Percentiles rank a stretch among this genome's conserved stretches.
phyloP scores from a whole-genome alignment of 768 basidiomycete species.

The Jaapia argillacea region DNA sequence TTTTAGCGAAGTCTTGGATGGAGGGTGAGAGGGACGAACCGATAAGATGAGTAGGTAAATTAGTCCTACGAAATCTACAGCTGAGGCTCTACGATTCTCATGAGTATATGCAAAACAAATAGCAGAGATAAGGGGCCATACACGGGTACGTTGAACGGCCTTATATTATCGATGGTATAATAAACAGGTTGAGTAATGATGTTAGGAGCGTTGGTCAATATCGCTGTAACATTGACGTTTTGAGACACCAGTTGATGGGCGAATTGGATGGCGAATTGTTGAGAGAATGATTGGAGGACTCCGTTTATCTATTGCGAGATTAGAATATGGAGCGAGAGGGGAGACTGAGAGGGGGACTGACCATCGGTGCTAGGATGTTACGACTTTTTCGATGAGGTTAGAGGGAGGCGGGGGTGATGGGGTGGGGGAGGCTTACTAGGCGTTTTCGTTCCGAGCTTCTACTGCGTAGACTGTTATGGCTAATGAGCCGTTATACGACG shows the following conservation, averaged over 20 bases:
- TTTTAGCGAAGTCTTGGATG: neutral
- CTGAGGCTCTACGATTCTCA: conserved; percentile 11
- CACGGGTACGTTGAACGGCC: conserved; percentile 52
- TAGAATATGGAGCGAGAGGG: too few relatives aligned
- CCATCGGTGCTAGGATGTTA: too few relatives aligned
- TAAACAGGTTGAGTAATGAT: conserved; percentile 37
- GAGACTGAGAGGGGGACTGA: too few relatives aligned
- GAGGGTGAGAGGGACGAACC: conserved; percentile 3
- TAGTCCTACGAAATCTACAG: conserved; percentile 21
- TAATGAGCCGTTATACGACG: conserved; percentile 34
- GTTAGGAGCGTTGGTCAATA: conserved; percentile 38
- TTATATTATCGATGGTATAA: conserved; percentile 37
- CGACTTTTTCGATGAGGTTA: too few relatives aligned
- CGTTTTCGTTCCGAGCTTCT: conserved; percentile 48
- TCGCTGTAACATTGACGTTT: too few relatives aligned
- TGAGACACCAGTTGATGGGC: too few relatives aligned
- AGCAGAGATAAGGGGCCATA: conserved; percentile 18
- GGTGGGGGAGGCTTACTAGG: conserved; percentile 39
- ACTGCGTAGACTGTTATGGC: conserved; percentile 39
- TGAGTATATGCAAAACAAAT: neutral
- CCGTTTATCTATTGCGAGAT: too few relatives aligned
- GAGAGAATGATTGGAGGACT: too few relatives aligned
- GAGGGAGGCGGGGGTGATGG: too few relatives aligned
- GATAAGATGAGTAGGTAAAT: conserved; percentile 21
- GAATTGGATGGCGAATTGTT: too few relatives aligned